Evolutionary conservation across 768 basidiomycete species (phyloP).

Genomic region (Suillus cothurnatus): DNA sequence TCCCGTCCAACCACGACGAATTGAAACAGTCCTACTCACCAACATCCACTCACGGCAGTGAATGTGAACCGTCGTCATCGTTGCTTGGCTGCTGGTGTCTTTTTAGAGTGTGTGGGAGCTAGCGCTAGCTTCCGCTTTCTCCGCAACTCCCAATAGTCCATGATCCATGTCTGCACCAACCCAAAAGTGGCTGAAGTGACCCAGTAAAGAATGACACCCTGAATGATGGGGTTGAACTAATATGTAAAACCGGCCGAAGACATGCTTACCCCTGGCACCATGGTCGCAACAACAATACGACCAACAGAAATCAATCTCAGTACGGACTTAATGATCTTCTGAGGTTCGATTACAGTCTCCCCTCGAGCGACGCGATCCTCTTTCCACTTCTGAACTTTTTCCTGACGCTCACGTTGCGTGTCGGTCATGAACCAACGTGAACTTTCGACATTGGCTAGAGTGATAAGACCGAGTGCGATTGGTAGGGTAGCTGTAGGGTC

Average conservation of each 20-base stretch:
- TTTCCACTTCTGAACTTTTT: slow-evolving; percentile 48
- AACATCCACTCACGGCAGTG: slow-evolving; percentile 11
- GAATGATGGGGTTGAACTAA: slow-evolving; percentile 10
- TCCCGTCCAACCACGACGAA: slow-evolving; percentile 29
- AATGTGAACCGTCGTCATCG: background rate
- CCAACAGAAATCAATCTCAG: slow-evolving; percentile 61
- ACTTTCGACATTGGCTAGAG: slow-evolving; percentile 80
- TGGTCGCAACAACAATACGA: slow-evolving; percentile 65
- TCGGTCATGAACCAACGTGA: slow-evolving; percentile 71
- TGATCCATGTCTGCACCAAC: slow-evolving; percentile 70
- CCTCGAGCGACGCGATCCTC: slow-evolving; percentile 45
- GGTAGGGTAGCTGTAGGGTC: slow-evolving; percentile 74
- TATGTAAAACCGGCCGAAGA: slow-evolving; percentile 5
- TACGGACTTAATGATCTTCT: slow-evolving; percentile 53
- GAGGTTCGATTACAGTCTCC: slow-evolving; percentile 47
- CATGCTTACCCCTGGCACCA: slow-evolving; percentile 68
- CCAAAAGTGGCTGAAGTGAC: slow-evolving; percentile 75
- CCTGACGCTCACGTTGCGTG: slow-evolving; percentile 53
- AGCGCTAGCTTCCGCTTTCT: slow-evolving; percentile 32
- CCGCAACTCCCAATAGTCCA: slow-evolving; percentile 64
- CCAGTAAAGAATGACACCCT: slow-evolving; percentile 77
- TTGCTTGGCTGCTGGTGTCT: background rate
- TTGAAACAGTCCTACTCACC: background rate
- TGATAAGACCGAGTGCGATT: slow-evolving; percentile 69
- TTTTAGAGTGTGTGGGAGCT: background rate